These are phyloP conservation scores for Psilocybe cyanescens DNA, from an alignment of 768 basidiomycete genomes.

Conservation along the genomic window DNA sequence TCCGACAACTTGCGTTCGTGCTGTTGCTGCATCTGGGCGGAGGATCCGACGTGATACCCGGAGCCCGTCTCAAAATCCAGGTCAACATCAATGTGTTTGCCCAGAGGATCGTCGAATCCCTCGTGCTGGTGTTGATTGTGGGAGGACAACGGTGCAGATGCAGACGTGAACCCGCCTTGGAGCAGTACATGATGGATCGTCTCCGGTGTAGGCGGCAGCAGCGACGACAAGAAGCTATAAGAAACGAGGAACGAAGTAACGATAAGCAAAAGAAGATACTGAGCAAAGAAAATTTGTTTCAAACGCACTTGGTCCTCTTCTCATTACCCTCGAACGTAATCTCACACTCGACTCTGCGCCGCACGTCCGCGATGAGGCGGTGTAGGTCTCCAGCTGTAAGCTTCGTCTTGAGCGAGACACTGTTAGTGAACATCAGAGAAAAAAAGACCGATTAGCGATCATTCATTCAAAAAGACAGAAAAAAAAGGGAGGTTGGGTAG, in stretches of 20 bases:
- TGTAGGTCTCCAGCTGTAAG: conserved; percentile 73
- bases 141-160: conserved; percentile 1
- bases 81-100: background rate
- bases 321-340: conserved; percentile 63
- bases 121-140: background rate
- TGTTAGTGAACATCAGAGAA: conserved; percentile 29
- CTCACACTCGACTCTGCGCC: conserved; percentile 77
- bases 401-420: conserved; percentile 83
- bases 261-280: conserved; percentile 5
- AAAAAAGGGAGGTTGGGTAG: no score
- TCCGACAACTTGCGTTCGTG: conserved; percentile 5
- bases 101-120: background rate
- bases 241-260: background rate
- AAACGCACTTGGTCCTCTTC: conserved; percentile 51
- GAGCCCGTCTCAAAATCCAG: no score
- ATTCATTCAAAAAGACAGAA: no score
- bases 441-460: no score
- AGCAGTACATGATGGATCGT: conserved; percentile 70
- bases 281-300: conserved; percentile 17
- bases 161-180: conserved; percentile 56
- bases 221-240: conserved; percentile 68
- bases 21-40: conserved; percentile 1
- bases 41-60: no score
- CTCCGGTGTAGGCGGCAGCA: conserved; percentile 77
- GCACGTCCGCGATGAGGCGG: conserved; percentile 70